Percentiles rank a stretch among this genome's conserved stretches.
phyloP scores from a whole-genome alignment of 371 early-diverging fungal genomes.

The Rhizomucor miehei region DNA sequence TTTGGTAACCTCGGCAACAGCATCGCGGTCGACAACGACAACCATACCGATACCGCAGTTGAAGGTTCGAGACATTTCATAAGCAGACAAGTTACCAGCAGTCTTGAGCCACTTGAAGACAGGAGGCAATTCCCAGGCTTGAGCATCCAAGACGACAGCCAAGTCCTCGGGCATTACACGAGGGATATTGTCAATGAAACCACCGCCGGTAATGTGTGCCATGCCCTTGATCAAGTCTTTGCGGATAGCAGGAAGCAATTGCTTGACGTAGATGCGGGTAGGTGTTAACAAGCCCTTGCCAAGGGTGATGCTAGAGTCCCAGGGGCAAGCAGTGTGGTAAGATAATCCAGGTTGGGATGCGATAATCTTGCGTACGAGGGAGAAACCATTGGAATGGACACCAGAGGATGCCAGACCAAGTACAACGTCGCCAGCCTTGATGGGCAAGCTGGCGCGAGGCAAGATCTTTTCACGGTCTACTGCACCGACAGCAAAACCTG shows the following conservation, averaged over 20 bases:
- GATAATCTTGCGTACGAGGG: conserved; percentile 91
- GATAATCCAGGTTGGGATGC: conserved; percentile 65
- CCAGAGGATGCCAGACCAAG: conserved; percentile 93
- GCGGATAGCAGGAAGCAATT: conserved; percentile 80
- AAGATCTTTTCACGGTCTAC: conserved; percentile 86
- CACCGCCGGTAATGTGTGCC: conserved; percentile 98
- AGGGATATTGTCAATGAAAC: conserved; percentile 96
- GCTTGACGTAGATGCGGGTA: conserved; percentile 93
- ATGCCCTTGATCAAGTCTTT: conserved; percentile 86
- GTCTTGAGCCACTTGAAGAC: conserved; percentile 94
- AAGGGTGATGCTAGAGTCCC: conserved; percentile 61
- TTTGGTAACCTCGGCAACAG: conserved; percentile 60
- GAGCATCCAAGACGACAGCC: conserved; percentile 78
- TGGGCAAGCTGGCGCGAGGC: conserved; percentile 71
- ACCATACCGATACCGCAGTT: conserved; percentile 99
- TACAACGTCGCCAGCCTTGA: conserved; percentile 80
- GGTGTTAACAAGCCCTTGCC: conserved; percentile 89
- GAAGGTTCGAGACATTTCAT: conserved; percentile 94
- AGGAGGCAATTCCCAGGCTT: conserved; percentile 77
- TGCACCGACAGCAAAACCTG: conserved; percentile 98
- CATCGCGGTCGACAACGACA: conserved; percentile 69
- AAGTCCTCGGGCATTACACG: conserved; percentile 85
- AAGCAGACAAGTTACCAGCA: conserved; percentile 78
- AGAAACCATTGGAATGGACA: conserved; percentile 97
- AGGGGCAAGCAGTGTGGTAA: conserved; percentile 83